phyloP scores from a whole-genome alignment of 2,329 filamentous ascomycete species.

The Plenodomus biglobosus region DNA sequence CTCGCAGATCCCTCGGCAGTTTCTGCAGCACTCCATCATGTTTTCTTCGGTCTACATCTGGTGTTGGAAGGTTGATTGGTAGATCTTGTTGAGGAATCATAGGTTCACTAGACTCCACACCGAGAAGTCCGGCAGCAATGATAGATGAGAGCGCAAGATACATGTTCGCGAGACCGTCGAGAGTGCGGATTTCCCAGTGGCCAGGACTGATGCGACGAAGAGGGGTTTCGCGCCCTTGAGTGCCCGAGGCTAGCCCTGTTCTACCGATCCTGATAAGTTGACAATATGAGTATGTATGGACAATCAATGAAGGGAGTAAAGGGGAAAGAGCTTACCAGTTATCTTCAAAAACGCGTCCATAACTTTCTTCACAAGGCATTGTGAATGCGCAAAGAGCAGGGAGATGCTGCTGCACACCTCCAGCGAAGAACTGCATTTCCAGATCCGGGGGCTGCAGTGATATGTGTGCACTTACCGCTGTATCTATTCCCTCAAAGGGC shows the following conservation, averaged over 20 bases:
- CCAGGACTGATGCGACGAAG: slow-evolving; percentile 66
- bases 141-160: slow-evolving; percentile 69
- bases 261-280: neutral
- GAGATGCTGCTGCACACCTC: slow-evolving; percentile 68
- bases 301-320: slow-evolving; percentile 4
- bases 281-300: neutral
- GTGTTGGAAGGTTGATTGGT: slow-evolving; percentile 25
- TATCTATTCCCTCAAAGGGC: slow-evolving; percentile 63
- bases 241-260: slow-evolving; percentile 76
- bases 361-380: slow-evolving; percentile 66
- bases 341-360: slow-evolving; percentile 68
- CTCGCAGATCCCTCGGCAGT: slow-evolving; percentile 58
- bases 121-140: slow-evolving; percentile 61
- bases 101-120: slow-evolving; percentile 49
- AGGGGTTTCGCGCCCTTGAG: slow-evolving; percentile 75
- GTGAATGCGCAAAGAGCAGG: slow-evolving; percentile 69
- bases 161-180: slow-evolving; percentile 80
- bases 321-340: slow-evolving; percentile 50
- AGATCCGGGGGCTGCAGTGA: slow-evolving; percentile 59
- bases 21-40: slow-evolving; percentile 57
- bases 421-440: slow-evolving; percentile 68
- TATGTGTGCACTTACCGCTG: slow-evolving; percentile 69
- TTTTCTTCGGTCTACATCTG: slow-evolving; percentile 47
- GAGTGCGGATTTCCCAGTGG: slow-evolving; percentile 75
- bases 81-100: slow-evolving; percentile 61